phyloP scores from a whole-genome alignment of 1,139 yeast species.

The Geotrichum reessii region DNA sequence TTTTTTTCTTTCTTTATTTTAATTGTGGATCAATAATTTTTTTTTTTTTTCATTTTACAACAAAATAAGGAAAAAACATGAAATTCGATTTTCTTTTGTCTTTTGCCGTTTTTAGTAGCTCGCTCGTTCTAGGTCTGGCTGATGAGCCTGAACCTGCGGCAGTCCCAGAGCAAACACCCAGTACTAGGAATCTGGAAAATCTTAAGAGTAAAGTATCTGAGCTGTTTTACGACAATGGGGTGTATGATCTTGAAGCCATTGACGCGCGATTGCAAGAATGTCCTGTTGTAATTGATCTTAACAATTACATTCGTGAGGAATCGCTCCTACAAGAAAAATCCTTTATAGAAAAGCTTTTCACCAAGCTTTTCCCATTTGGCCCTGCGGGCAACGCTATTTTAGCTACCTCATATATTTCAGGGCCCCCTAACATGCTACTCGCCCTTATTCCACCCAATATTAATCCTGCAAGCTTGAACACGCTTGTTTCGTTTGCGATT shows the following conservation, averaged over 20 bases:
- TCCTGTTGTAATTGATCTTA: constrained; percentile 38
- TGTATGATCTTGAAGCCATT: constrained; percentile 36
- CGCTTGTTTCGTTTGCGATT: constrained; percentile 59
- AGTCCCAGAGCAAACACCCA: background rate
- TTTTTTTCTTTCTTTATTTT: too few relatives aligned
- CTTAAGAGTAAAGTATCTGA: background rate
- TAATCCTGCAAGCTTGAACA: constrained; percentile 43
- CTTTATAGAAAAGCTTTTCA: constrained; percentile 26
- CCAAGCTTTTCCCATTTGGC: constrained; percentile 46
- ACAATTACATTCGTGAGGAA: constrained; percentile 25
- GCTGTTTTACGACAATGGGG: constrained; percentile 37
- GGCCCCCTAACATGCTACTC: constrained; percentile 54
- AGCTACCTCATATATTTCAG: constrained; percentile 57
- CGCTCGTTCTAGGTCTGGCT: background rate
- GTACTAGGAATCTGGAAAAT: background rate
- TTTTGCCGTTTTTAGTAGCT: background rate
- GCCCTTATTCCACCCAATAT: constrained; percentile 48
- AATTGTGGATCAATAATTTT: too few relatives aligned
- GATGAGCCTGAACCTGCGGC: constrained; percentile 3
- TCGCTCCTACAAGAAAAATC: constrained; percentile 28
- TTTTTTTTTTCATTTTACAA: too few relatives aligned
- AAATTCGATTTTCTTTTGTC: background rate
- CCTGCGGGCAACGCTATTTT: constrained; percentile 54
- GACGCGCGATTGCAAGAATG: constrained; percentile 31
- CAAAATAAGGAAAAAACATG: too few relatives aligned